Conservation (phyloP, 2,329 filamentous ascomycete genomes). For the Fusarium mexicanum region DNA sequence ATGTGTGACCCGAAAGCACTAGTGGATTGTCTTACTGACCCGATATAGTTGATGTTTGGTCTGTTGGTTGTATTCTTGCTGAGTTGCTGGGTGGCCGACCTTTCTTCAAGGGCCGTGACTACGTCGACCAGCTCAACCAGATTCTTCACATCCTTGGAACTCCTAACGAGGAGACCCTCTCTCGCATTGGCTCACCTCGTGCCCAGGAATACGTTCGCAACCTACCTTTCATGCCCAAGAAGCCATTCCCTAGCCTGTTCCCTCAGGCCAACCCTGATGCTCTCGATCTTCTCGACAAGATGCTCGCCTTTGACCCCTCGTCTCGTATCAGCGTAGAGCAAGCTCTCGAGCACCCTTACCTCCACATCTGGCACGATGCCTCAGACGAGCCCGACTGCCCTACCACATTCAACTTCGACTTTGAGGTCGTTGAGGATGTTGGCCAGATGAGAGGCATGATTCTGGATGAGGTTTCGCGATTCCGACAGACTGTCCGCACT, state of each 20-base stretch:
- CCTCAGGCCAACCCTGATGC: conserved; percentile 95
- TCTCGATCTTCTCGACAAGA: conserved; percentile 92
- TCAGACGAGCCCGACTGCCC: conserved; percentile 95
- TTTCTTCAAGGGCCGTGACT: conserved; percentile 99
- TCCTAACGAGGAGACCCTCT: conserved; percentile 92
- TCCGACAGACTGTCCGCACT: conserved; percentile 73
- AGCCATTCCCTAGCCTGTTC: conserved; percentile 88
- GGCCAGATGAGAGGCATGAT: conserved; percentile 97
- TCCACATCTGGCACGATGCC: conserved; percentile 98
- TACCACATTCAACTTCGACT: conserved; percentile 96
- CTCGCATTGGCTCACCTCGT: conserved; percentile 91
- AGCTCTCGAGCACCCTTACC: conserved; percentile 94
- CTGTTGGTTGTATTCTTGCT: conserved; percentile 95
- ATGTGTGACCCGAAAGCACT: conserved; percentile 56
- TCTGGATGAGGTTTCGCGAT: conserved; percentile 88
- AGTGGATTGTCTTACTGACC: conserved; percentile 15
- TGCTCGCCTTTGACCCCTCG: conserved; percentile 97
- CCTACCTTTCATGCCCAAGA: conserved; percentile 93
- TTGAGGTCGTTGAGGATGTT: conserved; percentile 97
- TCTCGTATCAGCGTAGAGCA: conserved; percentile 94
- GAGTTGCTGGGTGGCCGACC: conserved; percentile 95
- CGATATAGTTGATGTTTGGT: conserved; percentile 96
- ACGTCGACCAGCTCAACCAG: conserved; percentile 99
- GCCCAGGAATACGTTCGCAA: conserved; percentile 99
- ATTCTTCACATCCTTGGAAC: conserved; percentile 98